Conservation (phyloP, 306 rosid species). For the Pyrus bretschneideri region DNA sequence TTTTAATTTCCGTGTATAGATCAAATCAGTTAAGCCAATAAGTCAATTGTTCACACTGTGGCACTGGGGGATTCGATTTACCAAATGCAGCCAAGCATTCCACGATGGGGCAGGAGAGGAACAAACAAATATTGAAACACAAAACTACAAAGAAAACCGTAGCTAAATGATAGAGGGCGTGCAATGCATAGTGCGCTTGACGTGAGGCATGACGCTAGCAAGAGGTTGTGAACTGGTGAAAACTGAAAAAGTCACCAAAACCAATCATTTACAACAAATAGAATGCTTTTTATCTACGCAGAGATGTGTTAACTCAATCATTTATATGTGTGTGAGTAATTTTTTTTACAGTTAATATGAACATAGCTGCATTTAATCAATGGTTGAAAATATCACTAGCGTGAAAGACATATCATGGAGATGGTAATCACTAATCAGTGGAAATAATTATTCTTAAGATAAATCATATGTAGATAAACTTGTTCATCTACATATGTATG, state of each 20-base stretch:
- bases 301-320: neutral
- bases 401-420: neutral
- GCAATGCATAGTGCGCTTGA: neutral
- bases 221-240: neutral
- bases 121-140: neutral
- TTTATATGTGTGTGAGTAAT: no score
- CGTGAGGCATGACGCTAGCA: neutral
- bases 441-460: neutral
- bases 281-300: no score
- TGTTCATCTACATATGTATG: neutral
- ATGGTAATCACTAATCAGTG: neutral
- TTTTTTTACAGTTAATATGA: no score
- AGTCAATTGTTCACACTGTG: neutral
- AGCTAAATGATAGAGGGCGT: neutral
- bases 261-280: neutral
- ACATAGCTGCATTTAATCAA: no score
- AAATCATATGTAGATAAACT: neutral
- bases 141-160: neutral
- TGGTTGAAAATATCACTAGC: neutral
- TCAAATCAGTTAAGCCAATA: neutral
- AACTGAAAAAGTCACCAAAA: neutral
- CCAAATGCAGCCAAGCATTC: neutral
- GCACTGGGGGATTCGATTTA: neutral
- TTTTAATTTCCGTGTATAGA: no score
- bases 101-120: neutral